These are phyloP conservation scores for Canna indica DNA, from an alignment of 176 grass and related monocot genomes.

Conservation along the genomic window DNA sequence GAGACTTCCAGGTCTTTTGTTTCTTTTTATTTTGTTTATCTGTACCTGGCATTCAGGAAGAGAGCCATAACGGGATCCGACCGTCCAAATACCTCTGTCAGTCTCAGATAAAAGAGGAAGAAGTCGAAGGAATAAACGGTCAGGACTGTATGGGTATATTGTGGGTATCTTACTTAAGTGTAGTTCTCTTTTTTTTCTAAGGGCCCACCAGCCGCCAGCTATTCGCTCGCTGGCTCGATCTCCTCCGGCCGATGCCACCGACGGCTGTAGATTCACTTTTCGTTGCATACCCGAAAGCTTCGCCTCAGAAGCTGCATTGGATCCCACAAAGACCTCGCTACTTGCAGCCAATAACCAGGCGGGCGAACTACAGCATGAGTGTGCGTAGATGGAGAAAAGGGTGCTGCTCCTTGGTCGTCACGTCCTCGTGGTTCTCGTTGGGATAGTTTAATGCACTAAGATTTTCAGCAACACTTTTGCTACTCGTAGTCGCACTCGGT, in stretches of 20 bases:
- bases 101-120: neutral
- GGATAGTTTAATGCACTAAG: neutral
- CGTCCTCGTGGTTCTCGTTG: neutral
- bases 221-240: neutral
- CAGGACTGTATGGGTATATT: neutral
- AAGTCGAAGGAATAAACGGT: neutral
- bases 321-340: neutral
- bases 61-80: too few relatives aligned
- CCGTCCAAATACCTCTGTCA: too few relatives aligned
- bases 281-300: neutral
- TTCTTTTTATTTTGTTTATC: too few relatives aligned
- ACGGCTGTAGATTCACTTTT: neutral
- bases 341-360: neutral
- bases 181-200: neutral
- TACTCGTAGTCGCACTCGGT: neutral
- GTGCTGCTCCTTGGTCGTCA: neutral
- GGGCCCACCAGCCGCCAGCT: neutral
- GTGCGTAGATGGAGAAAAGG: neutral
- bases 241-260: neutral
- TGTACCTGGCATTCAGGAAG: too few relatives aligned
- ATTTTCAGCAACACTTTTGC: neutral
- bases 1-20: neutral
- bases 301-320: neutral
- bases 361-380: fast-evolving
- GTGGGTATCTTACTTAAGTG: neutral